Evolutionary conservation across 352 stramenopile genomes (phyloP).

Genomic region (Phytophthora colocasiae): DNA sequence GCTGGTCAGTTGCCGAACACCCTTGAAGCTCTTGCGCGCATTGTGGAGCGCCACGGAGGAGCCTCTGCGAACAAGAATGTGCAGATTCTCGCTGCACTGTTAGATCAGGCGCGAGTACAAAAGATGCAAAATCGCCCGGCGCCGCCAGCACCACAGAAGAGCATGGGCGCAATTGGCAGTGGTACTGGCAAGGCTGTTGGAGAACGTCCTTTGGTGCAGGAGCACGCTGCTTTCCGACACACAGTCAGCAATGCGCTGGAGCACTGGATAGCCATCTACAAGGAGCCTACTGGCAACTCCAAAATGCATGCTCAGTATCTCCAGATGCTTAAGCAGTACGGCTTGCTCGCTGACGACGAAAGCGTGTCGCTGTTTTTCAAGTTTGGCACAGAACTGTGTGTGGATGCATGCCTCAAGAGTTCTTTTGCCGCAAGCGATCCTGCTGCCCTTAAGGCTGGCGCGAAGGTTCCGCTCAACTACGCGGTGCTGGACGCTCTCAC

Average conservation of each 20-base stretch:
- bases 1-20: conserved; percentile 94
- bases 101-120: conserved; percentile 82
- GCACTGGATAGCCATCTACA: conserved; percentile 98
- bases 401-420: conserved; percentile 96
- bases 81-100: conserved; percentile 78
- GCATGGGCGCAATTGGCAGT: conserved; percentile 65
- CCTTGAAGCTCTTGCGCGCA: conserved; percentile 90
- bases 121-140: conserved; percentile 41
- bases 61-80: conserved; percentile 86
- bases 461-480: conserved; percentile 88
- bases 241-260: conserved; percentile 95
- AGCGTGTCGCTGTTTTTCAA: conserved; percentile 98
- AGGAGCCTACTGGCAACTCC: conserved; percentile 92
- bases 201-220: conserved; percentile 63
- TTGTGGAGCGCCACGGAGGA: conserved; percentile 83
- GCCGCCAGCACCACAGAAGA: conserved; percentile 46
- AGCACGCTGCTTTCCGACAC: conserved; percentile 85
- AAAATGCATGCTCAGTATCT: conserved; percentile 98
- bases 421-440: conserved; percentile 52
- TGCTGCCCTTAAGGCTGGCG: conserved; percentile 44
- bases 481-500: conserved; percentile 96
- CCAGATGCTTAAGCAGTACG: conserved; percentile 96
- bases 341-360: conserved; percentile 96
- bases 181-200: conserved; percentile 36
- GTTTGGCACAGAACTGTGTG: conserved; percentile 96